Conservation (phyloP, 73 alveolate species). For the Paramecium pentaurelia region DNA sequence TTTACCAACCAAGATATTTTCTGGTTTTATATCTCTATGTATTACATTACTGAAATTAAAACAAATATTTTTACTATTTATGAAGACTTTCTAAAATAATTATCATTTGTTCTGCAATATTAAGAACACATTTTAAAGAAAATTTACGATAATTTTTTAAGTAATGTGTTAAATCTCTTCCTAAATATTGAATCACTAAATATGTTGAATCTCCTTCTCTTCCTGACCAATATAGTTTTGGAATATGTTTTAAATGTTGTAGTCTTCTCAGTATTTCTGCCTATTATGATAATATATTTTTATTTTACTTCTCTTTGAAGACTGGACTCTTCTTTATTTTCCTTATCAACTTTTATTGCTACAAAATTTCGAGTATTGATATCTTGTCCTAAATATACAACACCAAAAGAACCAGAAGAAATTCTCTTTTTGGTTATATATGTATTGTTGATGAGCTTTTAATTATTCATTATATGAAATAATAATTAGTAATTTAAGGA, state of each 20-base stretch:
- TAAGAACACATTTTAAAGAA: conserved; percentile 77
- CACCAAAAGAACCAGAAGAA: conserved; percentile 93
- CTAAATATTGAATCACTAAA: conserved; percentile 83
- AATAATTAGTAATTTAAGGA: neutral
- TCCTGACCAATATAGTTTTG: conserved; percentile 52
- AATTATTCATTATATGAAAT: neutral
- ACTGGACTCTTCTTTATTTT: neutral
- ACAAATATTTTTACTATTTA: conserved; percentile 70
- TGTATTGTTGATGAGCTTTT: conserved; percentile 33
- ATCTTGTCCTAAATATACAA: conserved; percentile 73
- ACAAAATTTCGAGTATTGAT: conserved; percentile 1
- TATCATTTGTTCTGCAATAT: conserved; percentile 87
- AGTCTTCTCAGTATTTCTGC: conserved; percentile 32
- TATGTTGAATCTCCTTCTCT: conserved; percentile 78
- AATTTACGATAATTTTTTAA: conserved; percentile 77
- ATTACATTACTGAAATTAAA: neutral
- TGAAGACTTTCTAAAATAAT: conserved; percentile 81
- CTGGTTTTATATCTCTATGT: conserved; percentile 95
- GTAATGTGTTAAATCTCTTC: conserved; percentile 88
- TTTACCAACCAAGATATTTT: conserved; percentile 73
- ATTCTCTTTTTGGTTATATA: conserved; percentile 62
- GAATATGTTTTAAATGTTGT: neutral
- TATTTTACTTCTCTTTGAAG: neutral
- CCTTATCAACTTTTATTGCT: conserved; percentile 1
- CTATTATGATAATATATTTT: neutral